Evolutionary conservation across 2,329 filamentous ascomycete species (phyloP).

Genomic region (Arachnomyces sp.): DNA sequence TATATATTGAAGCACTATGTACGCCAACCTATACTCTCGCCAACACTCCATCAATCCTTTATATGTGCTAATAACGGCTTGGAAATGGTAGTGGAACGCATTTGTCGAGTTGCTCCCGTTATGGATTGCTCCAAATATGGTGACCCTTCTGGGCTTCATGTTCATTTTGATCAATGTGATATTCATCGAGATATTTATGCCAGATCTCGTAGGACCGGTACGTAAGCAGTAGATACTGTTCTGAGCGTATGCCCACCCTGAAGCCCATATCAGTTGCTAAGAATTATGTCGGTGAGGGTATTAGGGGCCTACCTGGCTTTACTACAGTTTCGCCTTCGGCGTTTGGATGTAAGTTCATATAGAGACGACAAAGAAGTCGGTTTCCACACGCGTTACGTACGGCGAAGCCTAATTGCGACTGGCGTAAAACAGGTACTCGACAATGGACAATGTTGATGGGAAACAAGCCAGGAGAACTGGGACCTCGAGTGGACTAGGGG

Average conservation of each 20-base stretch:
- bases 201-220: slow-evolving; percentile 84
- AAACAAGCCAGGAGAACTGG: slow-evolving; percentile 94
- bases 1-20: slow-evolving; percentile 95
- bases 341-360: slow-evolving; percentile 70
- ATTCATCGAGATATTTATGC: slow-evolving; percentile 68
- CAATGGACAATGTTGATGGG: slow-evolving; percentile 97
- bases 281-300: neutral
- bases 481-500: slow-evolving; percentile 87
- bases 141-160: slow-evolving; percentile 87
- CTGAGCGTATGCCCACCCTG: no score
- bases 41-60: slow-evolving; percentile 4
- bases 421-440: slow-evolving; percentile 57
- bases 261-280: no score
- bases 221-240: slow-evolving; percentile 23
- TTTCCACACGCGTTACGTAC: neutral
- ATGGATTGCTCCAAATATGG: slow-evolving; percentile 97
- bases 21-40: slow-evolving; percentile 32
- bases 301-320: slow-evolving; percentile 81
- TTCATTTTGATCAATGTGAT: slow-evolving; percentile 83
- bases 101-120: slow-evolving; percentile 84
- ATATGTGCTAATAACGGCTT: slow-evolving; percentile 7
- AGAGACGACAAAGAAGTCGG: neutral
- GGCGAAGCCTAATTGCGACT: no score
- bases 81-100: slow-evolving; percentile 71
- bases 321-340: slow-evolving; percentile 90